These are phyloP conservation scores for Fraxinus xanthoxyloides DNA, from an alignment of 305 asterid species.

Conservation along the genomic window DNA sequence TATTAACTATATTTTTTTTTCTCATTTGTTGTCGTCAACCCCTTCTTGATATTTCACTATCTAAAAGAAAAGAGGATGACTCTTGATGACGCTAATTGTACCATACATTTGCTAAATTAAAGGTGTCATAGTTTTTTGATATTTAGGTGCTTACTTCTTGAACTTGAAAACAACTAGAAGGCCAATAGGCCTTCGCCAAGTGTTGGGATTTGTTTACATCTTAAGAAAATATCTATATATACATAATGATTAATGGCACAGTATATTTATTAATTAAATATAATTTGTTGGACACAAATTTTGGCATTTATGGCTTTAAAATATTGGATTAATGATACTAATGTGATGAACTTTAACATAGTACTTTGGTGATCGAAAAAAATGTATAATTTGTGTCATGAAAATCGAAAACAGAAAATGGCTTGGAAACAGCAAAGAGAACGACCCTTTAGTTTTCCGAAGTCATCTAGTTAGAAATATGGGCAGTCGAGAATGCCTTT, in stretches of 20 bases:
- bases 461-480: background rate
- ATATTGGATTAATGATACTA: constrained; percentile 23
- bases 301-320: constrained; percentile 18
- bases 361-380: constrained; percentile 1
- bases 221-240: constrained; percentile 33
- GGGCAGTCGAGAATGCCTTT: background rate
- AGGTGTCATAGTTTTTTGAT: background rate
- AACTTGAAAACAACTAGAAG: constrained; percentile 31
- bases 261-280: constrained; percentile 8
- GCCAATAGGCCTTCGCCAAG: constrained; percentile 29
- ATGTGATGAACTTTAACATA: constrained; percentile 5
- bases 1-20: too few species aligned
- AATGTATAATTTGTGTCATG: background rate
- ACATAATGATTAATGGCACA: background rate
- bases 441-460: background rate
- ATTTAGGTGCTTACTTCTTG: constrained; percentile 20
- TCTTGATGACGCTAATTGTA: too few species aligned
- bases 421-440: too few species aligned
- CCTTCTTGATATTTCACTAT: background rate
- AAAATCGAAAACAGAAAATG: too few species aligned
- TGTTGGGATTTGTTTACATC: constrained; percentile 37
- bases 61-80: too few species aligned
- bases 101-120: too few species aligned
- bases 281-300: constrained; percentile 26
- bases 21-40: background rate